phyloP scores from a whole-genome alignment of 345 rosid genomes.

The Melaleuca alternifolia region DNA sequence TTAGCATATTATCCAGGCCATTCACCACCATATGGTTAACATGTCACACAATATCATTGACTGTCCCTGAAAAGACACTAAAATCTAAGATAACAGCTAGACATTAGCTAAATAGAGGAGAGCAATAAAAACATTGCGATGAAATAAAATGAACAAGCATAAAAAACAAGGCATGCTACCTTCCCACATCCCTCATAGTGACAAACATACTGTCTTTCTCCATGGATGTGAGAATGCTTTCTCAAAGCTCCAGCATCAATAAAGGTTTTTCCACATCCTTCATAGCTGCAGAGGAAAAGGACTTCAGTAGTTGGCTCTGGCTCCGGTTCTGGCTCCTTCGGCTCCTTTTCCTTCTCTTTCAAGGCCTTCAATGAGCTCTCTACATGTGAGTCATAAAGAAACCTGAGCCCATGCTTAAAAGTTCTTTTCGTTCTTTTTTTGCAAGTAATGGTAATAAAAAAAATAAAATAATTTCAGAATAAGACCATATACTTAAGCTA shows the following conservation, averaged over 20 bases:
- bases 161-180: slow-evolving; percentile 25
- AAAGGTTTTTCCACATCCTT: slow-evolving; percentile 91
- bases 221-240: slow-evolving; percentile 96
- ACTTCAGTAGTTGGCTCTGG: slow-evolving; percentile 96
- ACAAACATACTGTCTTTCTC: slow-evolving; percentile 86
- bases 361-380: slow-evolving; percentile 60
- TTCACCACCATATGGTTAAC: neutral
- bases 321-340: slow-evolving; percentile 65
- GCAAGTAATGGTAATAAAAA: neutral
- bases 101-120: neutral
- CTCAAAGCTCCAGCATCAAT: slow-evolving; percentile 90
- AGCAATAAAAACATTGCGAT: neutral
- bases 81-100: neutral
- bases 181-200: slow-evolving; percentile 74
- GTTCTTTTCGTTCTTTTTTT: neutral
- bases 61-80: neutral
- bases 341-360: slow-evolving; percentile 61
- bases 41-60: neutral
- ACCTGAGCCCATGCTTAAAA: neutral
- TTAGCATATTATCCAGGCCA: neutral
- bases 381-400: slow-evolving; percentile 2
- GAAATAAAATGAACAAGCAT: neutral
- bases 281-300: slow-evolving; percentile 92
- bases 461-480: neutral
- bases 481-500: neutral